Base-by-base conservation (phyloP, 2,329 filamentous ascomycete species). In the Cytospora piceae region DNA sequence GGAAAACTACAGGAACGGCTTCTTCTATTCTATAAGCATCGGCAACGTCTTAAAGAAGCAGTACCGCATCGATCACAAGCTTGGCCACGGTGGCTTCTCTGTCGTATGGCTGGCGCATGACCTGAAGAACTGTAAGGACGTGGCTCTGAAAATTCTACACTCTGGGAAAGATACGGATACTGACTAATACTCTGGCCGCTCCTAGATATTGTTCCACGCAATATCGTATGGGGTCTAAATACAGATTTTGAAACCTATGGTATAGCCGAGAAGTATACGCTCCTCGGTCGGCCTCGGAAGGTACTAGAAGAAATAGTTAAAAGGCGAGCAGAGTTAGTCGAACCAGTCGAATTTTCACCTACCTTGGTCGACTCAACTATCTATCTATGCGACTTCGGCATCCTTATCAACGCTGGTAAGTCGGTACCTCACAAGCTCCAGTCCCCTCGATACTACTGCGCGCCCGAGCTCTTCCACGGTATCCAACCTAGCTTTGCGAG, bases 261-360 rank as follows among this genome's bases (percentile, higher is more conserved):
- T 5, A 34, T n/a, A 24, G 5, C 29, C 5, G 29, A 59, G 20
- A 59, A 59, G 42, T 59, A 59, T 14, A 32, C 46, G 57, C 57
- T 59, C 31, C 42, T 51, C 83, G 78, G 71, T 83, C 80, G 42
- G 86, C 87, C 67, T 87, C 81, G 27, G 85, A 80, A 70, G 90
- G 82, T 53, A 84, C 84, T 27, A 80, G 85, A 37, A 9, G 8
- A 37, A 37, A 9, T 59, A 83, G 85, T 57, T 84, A 82, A 32
- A 32, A 31, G 46, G 4, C 12, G 46, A 24, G 57, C 27, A 15
- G 42, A 59, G 24, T 34, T 59, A 11, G 29, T 59, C 24, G 11
- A 29, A 51, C 57, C 57, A 34, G 57, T 37, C 39, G 22, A 22
- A 5, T 59, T 51, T 24, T 37, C 57, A 59, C 20, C 39, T n/a